Conservation (phyloP, 805 yeast genomes). For the Cyberlindnera saturnus region DNA sequence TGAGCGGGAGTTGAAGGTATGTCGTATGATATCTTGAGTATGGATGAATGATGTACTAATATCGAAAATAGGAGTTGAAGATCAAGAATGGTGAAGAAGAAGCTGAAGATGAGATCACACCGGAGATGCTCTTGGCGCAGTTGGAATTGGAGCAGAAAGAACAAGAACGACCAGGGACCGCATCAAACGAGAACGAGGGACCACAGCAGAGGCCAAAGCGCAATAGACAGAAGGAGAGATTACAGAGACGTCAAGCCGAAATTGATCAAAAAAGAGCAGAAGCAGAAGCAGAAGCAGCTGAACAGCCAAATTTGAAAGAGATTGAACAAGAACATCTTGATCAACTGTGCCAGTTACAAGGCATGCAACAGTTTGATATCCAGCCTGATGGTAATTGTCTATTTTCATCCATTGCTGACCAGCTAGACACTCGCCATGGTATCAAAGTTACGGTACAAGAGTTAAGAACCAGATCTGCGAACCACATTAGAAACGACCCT, state of each 20-base stretch:
- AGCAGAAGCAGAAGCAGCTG: conserved; percentile 65
- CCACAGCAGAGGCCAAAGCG: conserved; percentile 41
- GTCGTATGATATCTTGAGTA: background rate
- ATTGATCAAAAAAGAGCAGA: conserved; percentile 54
- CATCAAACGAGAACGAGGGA: conserved; percentile 11
- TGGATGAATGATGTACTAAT: background rate
- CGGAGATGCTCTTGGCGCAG: conserved; percentile 62
- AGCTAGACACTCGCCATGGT: conserved; percentile 49
- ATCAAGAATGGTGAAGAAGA: conserved; percentile 36
- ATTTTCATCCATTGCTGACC: conserved; percentile 82
- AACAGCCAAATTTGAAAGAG: conserved; percentile 58
- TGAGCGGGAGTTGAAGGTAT: conserved; percentile 37
- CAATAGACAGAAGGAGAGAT: conserved; percentile 79
- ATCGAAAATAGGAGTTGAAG: background rate
- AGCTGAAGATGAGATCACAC: conserved; percentile 40
- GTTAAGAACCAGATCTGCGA: conserved; percentile 60
- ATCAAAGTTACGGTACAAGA: conserved; percentile 35
- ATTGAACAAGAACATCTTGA: conserved; percentile 67
- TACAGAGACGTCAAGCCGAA: conserved; percentile 72
- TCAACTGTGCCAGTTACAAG: conserved; percentile 41
- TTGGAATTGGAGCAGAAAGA: conserved; percentile 34
- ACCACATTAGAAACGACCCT: conserved; percentile 55
- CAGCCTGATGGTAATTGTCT: conserved; percentile 93
- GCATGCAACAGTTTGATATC: conserved; percentile 59
- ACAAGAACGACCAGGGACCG: conserved; percentile 5